A percentile compares a stretch with the other conserved stretches of the same genome.
These are phyloP conservation scores for Gigaspora rosea DNA, from an alignment of 192 early-diverging fungal species.

Conservation along the genomic window DNA sequence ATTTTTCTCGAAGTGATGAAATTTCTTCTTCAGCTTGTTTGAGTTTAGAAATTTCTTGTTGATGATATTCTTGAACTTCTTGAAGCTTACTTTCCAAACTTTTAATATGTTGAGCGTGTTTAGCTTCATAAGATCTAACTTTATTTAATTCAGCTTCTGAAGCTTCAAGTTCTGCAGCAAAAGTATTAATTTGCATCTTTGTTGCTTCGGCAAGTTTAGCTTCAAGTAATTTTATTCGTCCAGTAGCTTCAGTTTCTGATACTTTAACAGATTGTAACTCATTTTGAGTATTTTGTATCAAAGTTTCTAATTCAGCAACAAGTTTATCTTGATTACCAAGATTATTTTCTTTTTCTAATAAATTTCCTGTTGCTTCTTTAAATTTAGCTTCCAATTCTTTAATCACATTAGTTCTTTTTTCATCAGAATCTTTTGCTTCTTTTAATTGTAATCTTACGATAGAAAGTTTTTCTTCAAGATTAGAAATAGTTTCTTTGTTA, in stretches of 20 bases:
- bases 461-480: constrained; percentile 14
- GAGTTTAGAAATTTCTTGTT: constrained; percentile 9
- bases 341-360: constrained; percentile 19
- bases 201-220: neutral
- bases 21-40: constrained; percentile 21
- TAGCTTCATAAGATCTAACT: neutral
- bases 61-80: neutral
- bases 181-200: neutral
- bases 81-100: constrained; percentile 17
- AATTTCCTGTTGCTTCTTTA: neutral
- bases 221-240: neutral
- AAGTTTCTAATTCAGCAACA: constrained; percentile 12
- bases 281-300: constrained; percentile 6
- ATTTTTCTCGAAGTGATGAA: neutral
- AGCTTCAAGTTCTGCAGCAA: neutral
- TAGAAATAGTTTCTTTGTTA: constrained; percentile 5
- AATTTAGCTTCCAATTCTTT: constrained; percentile 21
- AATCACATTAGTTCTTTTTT: neutral
- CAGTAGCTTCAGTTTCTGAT: neutral
- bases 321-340: neutral
- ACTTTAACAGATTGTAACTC: neutral
- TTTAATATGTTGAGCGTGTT: neutral
- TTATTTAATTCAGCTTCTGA: constrained; percentile 9
- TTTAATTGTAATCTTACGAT: constrained; percentile 1
- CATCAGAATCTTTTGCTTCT: constrained; percentile 11